Conservation (phyloP, 768 basidiomycete genomes). For the Neoboletus magnificus region DNA sequence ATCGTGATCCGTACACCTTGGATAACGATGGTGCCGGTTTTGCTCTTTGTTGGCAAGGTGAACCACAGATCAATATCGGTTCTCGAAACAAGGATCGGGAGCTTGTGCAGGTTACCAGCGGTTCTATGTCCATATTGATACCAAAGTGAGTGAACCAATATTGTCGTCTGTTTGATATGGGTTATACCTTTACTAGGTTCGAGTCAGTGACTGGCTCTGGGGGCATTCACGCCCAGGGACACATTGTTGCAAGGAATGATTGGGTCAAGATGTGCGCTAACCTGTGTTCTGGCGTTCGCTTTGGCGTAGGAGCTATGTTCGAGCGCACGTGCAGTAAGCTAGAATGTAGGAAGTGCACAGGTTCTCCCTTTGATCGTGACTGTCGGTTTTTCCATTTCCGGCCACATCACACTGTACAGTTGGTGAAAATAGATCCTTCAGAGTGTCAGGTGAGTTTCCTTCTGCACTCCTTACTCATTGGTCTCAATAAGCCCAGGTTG, state of each 20-base stretch:
- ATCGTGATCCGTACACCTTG: slow-evolving; percentile 74
- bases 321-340: slow-evolving; percentile 73
- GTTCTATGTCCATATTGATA: slow-evolving; percentile 77
- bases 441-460: slow-evolving; percentile 44
- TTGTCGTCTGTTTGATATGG: neutral
- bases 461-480: neutral
- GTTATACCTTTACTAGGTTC: slow-evolving; percentile 17
- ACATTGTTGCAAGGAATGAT: slow-evolving; percentile 27
- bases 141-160: slow-evolving; percentile 72
- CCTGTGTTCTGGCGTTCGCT: slow-evolving; percentile 78
- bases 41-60: slow-evolving; percentile 78
- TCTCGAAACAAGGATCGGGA: slow-evolving; percentile 70
- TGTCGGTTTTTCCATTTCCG: slow-evolving; percentile 80
- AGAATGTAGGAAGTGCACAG: slow-evolving; percentile 61
- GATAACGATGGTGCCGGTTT: slow-evolving; percentile 79
- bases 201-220: slow-evolving; percentile 8
- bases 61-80: slow-evolving; percentile 66
- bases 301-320: slow-evolving; percentile 78
- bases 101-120: slow-evolving; percentile 77
- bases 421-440: slow-evolving; percentile 48
- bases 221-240: slow-evolving; percentile 19
- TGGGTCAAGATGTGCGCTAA: slow-evolving; percentile 78
- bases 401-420: slow-evolving; percentile 73
- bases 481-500: slow-evolving; percentile 31
- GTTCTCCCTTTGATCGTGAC: slow-evolving; percentile 63